phyloP scores from a whole-genome alignment of 306 rosid species.

The barrel medic (Medicago truncatula) region MtrunA17r5.0-ANR NC_053042.1:44303001-44303500 shows the following conservation, averaged over 20 bases:
- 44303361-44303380: conserved; percentile 90
- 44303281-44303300: conserved; percentile 91
- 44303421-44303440: conserved; percentile 64
- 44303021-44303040: conserved; percentile 52
- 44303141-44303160: neutral
- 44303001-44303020: conserved; percentile 44
- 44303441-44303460: conserved; percentile 91
- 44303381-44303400: conserved; percentile 94
- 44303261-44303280: conserved; percentile 52
- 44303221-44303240: conserved; percentile 63
- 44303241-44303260: conserved; percentile 59
- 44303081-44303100: neutral
- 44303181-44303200: conserved; percentile 45
- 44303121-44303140: no score
- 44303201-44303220: conserved; percentile 66
- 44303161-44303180: conserved; percentile 28
- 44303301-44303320: conserved; percentile 87
- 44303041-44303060: conserved; percentile 63
- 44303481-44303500: conserved; percentile 92
- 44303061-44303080: conserved; percentile 4
- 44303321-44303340: conserved; percentile 92
- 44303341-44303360: conserved; percentile 96
- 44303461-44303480: conserved; percentile 84
- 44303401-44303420: conserved; percentile 87
- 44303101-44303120: no score